Evolutionary conservation across 2,329 filamentous ascomycete species (phyloP).

Genomic region (Polytolypa hystricis): DNA sequence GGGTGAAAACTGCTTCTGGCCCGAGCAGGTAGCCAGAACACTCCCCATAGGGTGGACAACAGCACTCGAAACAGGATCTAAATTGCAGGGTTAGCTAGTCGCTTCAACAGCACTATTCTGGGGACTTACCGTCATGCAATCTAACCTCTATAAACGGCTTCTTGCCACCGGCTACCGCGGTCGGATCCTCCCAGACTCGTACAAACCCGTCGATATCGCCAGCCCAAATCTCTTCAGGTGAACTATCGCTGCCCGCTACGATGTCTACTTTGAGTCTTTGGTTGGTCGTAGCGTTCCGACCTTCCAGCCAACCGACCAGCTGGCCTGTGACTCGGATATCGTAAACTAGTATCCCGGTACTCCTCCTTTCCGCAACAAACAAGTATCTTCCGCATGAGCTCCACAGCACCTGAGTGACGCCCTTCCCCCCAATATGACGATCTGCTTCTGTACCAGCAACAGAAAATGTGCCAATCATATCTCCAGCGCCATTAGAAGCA

Average conservation of each 20-base stretch:
- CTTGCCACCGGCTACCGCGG: slow-evolving; percentile 29
- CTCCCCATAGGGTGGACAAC: slow-evolving; percentile 37
- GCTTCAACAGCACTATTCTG: background rate
- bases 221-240: slow-evolving; percentile 45
- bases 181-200: slow-evolving; percentile 40
- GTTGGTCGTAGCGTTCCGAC: slow-evolving; percentile 37
- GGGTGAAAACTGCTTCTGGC: slow-evolving; percentile 25
- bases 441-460: slow-evolving; percentile 31
- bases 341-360: slow-evolving; percentile 46
- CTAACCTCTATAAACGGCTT: slow-evolving; percentile 33
- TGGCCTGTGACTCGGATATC: slow-evolving; percentile 47
- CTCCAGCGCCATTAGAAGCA: slow-evolving; percentile 37
- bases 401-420: slow-evolving; percentile 47
- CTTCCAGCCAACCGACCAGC: slow-evolving; percentile 40
- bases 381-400: slow-evolving; percentile 48
- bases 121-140: slow-evolving; percentile 34
- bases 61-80: slow-evolving; percentile 37
- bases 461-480: slow-evolving; percentile 41
- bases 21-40: slow-evolving; percentile 41
- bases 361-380: slow-evolving; percentile 46
- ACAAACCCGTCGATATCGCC: slow-evolving; percentile 48
- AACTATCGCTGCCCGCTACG: slow-evolving; percentile 21
- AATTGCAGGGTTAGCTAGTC: slow-evolving; percentile 9
- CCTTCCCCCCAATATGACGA: slow-evolving; percentile 35
- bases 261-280: slow-evolving; percentile 49